Percentiles rank a stretch among this genome's conserved stretches.
phyloP scores from a whole-genome alignment of 2,329 filamentous ascomycete genomes.

The Pseudocercospora pini-densiflorae region DNA sequence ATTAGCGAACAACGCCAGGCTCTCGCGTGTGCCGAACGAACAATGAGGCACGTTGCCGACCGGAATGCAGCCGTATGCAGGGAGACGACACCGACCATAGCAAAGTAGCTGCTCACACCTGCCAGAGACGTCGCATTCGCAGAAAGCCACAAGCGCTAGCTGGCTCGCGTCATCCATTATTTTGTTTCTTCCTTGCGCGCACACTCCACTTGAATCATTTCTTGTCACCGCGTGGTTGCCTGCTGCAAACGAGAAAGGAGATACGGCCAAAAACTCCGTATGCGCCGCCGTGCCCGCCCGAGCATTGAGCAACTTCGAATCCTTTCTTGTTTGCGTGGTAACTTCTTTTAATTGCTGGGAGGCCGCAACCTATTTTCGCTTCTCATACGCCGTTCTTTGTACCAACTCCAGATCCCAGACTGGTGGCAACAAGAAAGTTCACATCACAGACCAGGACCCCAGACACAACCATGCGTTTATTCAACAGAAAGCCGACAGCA shows the following conservation, averaged over 20 bases:
- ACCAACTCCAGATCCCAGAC: not conserved
- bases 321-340: not conserved
- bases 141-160: not conserved
- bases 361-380: not conserved
- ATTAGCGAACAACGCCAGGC: not conserved
- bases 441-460: not conserved
- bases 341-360: not conserved
- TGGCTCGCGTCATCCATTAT: constrained; percentile 2
- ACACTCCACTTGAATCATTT: not conserved
- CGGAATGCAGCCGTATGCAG: not conserved
- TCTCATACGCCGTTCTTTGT: not conserved
- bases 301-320: not conserved
- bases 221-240: not conserved
- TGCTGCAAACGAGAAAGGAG: not conserved
- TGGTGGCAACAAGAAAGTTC: not conserved
- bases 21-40: constrained; percentile 1
- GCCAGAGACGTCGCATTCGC: not conserved
- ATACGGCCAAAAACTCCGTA: not conserved
- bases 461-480: constrained; percentile 26
- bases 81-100: not conserved
- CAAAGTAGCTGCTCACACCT: not conserved
- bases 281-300: not conserved
- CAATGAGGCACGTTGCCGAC: not conserved
- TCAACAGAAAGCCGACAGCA: constrained; percentile 25
- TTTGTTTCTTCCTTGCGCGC: not conserved